phyloP scores from a whole-genome alignment of 192 early-diverging fungal genomes.

The Coemansia sp. region DNA sequence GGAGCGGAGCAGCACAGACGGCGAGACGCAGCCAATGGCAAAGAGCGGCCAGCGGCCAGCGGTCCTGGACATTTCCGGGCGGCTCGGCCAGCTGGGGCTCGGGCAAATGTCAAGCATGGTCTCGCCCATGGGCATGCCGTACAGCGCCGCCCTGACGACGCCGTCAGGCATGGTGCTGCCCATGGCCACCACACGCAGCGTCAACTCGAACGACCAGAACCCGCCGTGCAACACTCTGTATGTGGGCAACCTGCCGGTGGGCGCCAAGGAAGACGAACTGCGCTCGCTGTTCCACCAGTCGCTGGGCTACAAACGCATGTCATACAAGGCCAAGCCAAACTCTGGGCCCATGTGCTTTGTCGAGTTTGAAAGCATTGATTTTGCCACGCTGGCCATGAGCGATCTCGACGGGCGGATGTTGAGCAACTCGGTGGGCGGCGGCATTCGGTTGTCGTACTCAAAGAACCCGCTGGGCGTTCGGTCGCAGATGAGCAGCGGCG shows the following conservation, averaged over 20 bases:
- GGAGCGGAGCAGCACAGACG: constrained; percentile 49
- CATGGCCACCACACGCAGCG: constrained; percentile 55
- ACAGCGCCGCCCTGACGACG: constrained; percentile 34
- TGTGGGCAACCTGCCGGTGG: constrained; percentile 90
- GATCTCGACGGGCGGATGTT: constrained; percentile 85
- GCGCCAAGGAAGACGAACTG: constrained; percentile 89
- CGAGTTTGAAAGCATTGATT: constrained; percentile 95
- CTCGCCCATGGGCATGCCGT: constrained; percentile 48
- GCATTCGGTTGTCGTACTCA: constrained; percentile 92
- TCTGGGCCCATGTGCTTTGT: constrained; percentile 98
- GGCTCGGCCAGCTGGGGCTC: constrained; percentile 42
- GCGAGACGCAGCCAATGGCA: constrained; percentile 45
- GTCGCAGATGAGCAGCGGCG: constrained; percentile 34
- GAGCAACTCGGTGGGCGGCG: constrained; percentile 84
- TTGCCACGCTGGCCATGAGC: constrained; percentile 83
- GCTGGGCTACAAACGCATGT: constrained; percentile 87
- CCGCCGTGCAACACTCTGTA: constrained; percentile 99
- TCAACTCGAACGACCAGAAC: constrained; percentile 84
- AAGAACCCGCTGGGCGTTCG: constrained; percentile 96
- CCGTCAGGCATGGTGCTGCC: constrained; percentile 47
- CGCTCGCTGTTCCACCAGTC: constrained; percentile 76
- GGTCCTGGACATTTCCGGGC: constrained; percentile 45
- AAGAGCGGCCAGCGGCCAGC: constrained; percentile 34
- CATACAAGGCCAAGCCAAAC: constrained; percentile 82
- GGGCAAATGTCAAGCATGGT: constrained; percentile 42